Percentiles rank a stretch among this genome's conserved stretches.
phyloP scores from a whole-genome alignment of 2,329 filamentous ascomycete genomes.

The Botrytis squamosa region DNA sequence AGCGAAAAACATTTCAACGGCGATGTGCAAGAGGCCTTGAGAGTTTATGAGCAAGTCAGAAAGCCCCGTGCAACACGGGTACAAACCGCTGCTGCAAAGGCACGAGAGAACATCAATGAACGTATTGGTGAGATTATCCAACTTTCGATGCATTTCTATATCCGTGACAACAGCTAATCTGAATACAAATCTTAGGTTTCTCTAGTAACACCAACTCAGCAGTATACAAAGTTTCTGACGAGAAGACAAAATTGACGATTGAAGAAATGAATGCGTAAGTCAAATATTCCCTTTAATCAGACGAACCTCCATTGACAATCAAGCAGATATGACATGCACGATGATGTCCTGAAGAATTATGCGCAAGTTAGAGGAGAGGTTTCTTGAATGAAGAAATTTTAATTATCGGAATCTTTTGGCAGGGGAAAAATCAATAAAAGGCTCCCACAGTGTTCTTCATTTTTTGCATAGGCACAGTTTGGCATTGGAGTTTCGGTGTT shows the following conservation, averaged over 20 bases:
- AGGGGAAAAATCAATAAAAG: not conserved
- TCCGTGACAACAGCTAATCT: not conserved
- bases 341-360: conserved; percentile 7
- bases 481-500: not conserved
- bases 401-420: not conserved
- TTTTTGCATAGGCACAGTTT: not conserved
- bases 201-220: conserved; percentile 56
- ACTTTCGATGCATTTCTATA: not conserved
- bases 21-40: conserved; percentile 48
- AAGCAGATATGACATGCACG: conserved; percentile 8
- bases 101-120: conserved; percentile 61
- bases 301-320: not conserved
- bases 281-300: not conserved
- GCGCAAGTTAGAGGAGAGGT: not conserved
- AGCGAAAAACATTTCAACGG: conserved; percentile 44
- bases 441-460: not conserved
- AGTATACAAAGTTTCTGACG: conserved; percentile 61
- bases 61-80: conserved; percentile 55
- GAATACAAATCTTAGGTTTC: conserved; percentile 49
- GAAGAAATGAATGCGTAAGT: conserved; percentile 64
- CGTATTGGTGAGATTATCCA: conserved; percentile 55
- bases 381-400: not conserved
- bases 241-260: conserved; percentile 61
- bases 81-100: conserved; percentile 56
- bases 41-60: conserved; percentile 53